Conservation (phyloP, 1,284 basidiomycete species). For the Garcileccinum viscosum region DNA sequence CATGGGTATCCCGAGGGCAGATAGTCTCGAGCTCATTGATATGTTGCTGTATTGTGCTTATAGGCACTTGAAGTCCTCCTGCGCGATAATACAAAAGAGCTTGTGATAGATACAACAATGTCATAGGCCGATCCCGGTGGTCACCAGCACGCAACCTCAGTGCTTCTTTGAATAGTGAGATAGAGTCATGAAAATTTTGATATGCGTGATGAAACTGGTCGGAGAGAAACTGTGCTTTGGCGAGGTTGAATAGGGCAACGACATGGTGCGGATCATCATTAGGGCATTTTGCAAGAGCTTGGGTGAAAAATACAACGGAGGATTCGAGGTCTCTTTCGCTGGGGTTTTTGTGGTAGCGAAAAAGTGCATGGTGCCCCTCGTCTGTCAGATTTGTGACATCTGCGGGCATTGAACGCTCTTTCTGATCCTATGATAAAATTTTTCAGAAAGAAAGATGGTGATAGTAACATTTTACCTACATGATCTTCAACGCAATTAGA, state of each 20-base stretch:
- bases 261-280: neutral
- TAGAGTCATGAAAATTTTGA: neutral
- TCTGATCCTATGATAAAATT: neutral
- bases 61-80: neutral
- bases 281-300: slow-evolving; percentile 7
- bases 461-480: neutral
- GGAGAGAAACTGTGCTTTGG: slow-evolving; percentile 6
- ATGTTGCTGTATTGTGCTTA: neutral
- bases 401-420: neutral
- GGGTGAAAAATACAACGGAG: slow-evolving; percentile 11
- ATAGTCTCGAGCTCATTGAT: neutral
- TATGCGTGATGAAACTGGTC: neutral
- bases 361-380: slow-evolving; percentile 1
- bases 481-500: neutral
- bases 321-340: slow-evolving; percentile 3
- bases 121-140: neutral
- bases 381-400: slow-evolving; percentile 1
- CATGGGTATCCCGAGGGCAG: neutral
- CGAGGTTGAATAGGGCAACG: slow-evolving; percentile 18
- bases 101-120: slow-evolving; percentile 16
- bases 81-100: slow-evolving; percentile 1
- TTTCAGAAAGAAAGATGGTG: neutral
- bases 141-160: slow-evolving; percentile 3
- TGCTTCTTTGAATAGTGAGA: slow-evolving; percentile 4
- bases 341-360: neutral